Conservation (phyloP, 2,329 filamentous ascomycete genomes). For the Cordyceps javanica region DNA sequence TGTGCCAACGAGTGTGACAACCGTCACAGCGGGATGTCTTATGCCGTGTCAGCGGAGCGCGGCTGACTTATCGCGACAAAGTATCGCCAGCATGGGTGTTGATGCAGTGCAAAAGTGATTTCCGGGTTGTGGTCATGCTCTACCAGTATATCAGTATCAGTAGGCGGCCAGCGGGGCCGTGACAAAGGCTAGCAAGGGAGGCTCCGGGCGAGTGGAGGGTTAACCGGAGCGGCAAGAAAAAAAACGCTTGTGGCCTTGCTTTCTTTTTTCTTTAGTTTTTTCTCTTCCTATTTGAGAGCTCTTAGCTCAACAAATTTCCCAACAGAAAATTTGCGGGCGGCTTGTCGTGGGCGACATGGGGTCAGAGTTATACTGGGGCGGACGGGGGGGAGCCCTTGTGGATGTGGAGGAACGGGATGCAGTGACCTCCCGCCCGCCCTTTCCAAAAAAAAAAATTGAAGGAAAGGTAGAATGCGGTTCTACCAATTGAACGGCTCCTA, state of each 20-base stretch:
- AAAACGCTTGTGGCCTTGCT: not conserved
- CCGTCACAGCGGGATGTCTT: no score
- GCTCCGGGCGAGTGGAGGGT: not conserved
- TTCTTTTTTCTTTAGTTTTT: not conserved
- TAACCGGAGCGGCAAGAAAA: not conserved
- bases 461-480: not conserved
- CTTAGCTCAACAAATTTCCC: slow-evolving; percentile 31
- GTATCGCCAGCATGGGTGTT: no score
- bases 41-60: no score
- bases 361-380: not conserved
- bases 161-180: not conserved
- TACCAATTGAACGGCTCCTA: not conserved
- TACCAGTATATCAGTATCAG: no score
- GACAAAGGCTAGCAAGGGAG: not conserved
- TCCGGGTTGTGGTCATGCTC: no score
- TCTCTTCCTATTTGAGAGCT: slow-evolving; percentile 1
- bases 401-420: not conserved
- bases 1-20: no score
- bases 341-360: not conserved
- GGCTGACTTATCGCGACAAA: no score
- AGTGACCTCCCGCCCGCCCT: not conserved
- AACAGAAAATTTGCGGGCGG: slow-evolving; percentile 24
- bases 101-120: no score
- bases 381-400: not conserved
- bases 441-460: not conserved